phyloP scores from a whole-genome alignment of 305 asterid species.

The Fraxinus velutina region DNA sequence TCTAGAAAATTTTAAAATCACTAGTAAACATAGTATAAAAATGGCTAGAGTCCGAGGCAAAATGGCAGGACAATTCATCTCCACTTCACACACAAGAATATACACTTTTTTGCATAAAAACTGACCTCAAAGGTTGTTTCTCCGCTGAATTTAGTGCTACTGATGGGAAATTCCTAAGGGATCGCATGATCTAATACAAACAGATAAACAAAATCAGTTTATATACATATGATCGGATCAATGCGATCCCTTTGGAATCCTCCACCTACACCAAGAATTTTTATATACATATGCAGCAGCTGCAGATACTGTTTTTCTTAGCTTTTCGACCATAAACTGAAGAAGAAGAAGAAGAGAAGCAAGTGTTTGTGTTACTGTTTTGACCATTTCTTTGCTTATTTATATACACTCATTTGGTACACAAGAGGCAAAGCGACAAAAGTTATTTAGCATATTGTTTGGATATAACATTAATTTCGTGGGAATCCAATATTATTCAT shows the following conservation, averaged over 20 bases:
- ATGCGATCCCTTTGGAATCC: constrained; percentile 69
- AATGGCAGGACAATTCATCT: not conserved
- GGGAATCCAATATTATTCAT: not conserved
- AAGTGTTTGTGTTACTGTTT: not conserved
- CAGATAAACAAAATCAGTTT: not conserved
- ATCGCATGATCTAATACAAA: constrained; percentile 28
- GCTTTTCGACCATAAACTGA: not conserved
- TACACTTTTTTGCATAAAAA: not conserved
- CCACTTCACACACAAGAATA: not conserved
- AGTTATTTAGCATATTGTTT: not conserved
- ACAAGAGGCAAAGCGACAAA: not conserved
- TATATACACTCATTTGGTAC: not conserved
- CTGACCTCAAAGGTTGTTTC: not conserved
- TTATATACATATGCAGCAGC: not conserved
- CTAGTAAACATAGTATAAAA: not conserved
- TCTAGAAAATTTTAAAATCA: not conserved
- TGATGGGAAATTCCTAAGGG: constrained; percentile 29
- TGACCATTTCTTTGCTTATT: not conserved
- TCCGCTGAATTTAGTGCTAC: not conserved
- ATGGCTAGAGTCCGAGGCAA: not conserved
- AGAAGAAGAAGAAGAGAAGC: not conserved
- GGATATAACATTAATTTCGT: not conserved
- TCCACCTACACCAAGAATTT: constrained; percentile 24
- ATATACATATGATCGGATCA: constrained; percentile 19
- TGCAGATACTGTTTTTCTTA: not conserved